These are phyloP conservation scores for Boeremia exigua DNA, from an alignment of 2,329 filamentous ascomycete species.

Conservation along the genomic window DNA sequence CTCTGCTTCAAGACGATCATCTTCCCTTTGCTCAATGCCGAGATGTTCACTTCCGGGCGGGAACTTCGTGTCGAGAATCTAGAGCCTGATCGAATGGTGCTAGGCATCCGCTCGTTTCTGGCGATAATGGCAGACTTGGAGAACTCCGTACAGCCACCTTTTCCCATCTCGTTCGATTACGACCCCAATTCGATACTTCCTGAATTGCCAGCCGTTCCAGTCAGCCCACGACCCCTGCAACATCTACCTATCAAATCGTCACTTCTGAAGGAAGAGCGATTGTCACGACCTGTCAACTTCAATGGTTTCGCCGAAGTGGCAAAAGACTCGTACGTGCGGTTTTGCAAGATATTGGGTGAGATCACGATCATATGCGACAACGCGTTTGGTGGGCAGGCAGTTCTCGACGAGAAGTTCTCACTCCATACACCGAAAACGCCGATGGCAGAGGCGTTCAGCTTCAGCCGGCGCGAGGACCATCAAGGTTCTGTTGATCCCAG, in stretches of 20 bases:
- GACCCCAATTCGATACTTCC: constrained; percentile 53
- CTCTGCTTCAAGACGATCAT: constrained; percentile 91
- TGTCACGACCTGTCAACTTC: constrained; percentile 69
- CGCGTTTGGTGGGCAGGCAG: constrained; percentile 94
- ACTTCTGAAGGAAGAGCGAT: constrained; percentile 64
- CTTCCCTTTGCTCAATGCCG: constrained; percentile 93
- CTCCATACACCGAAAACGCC: constrained; percentile 90
- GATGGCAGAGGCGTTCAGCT: constrained; percentile 92
- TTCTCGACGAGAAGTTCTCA: constrained; percentile 92
- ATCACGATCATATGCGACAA: constrained; percentile 97
- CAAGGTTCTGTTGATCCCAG: constrained; percentile 78
- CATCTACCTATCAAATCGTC: constrained; percentile 43
- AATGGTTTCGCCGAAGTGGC: constrained; percentile 73
- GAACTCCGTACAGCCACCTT: constrained; percentile 82
- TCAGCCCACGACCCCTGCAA: constrained; percentile 43
- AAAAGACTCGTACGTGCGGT: constrained; percentile 84
- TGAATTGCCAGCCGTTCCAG: constrained; percentile 39
- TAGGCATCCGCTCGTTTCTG: constrained; percentile 92
- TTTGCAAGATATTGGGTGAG: constrained; percentile 93
- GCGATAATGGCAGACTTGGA: constrained; percentile 93
- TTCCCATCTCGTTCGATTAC: constrained; percentile 70
- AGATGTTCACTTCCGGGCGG: constrained; percentile 77
- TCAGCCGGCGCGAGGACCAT: constrained; percentile 81
- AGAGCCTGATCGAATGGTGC: constrained; percentile 96
- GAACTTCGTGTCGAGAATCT: constrained; percentile 89